A percentile compares a stretch with the other conserved stretches of the same genome.
These are phyloP conservation scores for Acacia confusa DNA, from an alignment of 306 rosid species.

Conservation along the genomic window DNA sequence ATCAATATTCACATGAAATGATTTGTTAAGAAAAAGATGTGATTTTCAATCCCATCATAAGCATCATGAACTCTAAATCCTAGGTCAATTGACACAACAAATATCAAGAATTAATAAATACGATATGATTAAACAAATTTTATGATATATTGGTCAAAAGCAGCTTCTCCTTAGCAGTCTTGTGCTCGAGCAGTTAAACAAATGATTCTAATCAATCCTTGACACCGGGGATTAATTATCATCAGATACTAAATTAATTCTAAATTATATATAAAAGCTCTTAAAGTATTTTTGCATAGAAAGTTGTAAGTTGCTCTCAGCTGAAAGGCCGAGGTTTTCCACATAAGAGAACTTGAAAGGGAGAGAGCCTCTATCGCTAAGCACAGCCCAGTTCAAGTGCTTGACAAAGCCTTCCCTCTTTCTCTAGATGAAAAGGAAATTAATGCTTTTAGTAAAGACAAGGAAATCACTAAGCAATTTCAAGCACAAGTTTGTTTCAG, in stretches of 20 bases:
- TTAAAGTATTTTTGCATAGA: not conserved
- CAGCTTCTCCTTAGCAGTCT: not conserved
- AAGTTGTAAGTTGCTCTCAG: constrained; percentile 42
- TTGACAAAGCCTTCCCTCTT: not conserved
- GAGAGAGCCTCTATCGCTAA: not conserved
- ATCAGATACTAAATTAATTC: no score
- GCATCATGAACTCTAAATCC: no score
- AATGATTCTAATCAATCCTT: not conserved
- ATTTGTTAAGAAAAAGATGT: no score
- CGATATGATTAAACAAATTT: no score
- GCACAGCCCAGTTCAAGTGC: not conserved
- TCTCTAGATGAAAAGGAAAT: not conserved
- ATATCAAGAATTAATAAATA: no score
- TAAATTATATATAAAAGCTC: not conserved
- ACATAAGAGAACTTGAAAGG: constrained; percentile 35
- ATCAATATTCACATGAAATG: no score
- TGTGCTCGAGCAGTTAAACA: not conserved
- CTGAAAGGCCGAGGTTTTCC: constrained; percentile 56
- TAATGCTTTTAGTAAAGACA: no score
- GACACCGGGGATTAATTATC: not conserved
- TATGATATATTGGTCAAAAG: not conserved
- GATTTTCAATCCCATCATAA: no score
- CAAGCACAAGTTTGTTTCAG: not conserved
- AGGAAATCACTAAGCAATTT: not conserved
- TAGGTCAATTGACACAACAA: no score